Percentiles rank a stretch among this genome's conserved stretches.
These are phyloP conservation scores for Rhizopogon vesiculosus DNA, from an alignment of 768 basidiomycete species.

Conservation along the genomic window DNA sequence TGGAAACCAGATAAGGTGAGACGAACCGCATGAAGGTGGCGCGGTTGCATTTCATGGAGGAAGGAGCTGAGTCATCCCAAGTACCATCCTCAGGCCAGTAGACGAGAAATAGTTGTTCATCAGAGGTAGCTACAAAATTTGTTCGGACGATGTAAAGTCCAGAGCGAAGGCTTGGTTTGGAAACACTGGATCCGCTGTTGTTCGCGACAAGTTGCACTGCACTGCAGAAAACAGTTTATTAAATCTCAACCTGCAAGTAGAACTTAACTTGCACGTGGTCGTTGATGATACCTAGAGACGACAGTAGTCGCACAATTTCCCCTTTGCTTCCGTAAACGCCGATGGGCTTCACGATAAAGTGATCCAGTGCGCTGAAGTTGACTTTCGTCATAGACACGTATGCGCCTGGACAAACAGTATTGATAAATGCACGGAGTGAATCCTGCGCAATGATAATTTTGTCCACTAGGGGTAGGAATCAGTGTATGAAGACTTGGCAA, in stretches of 20 bases:
- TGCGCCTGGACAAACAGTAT: conserved; percentile 44
- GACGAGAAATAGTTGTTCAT: conserved; percentile 38
- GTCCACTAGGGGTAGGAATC: conserved; percentile 38
- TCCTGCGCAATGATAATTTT: conserved; percentile 58
- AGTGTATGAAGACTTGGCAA: background rate
- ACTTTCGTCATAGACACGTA: conserved; percentile 52
- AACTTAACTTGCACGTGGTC: conserved; percentile 32
- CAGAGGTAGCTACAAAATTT: background rate
- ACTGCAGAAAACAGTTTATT: background rate
- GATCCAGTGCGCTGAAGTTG: conserved; percentile 50
- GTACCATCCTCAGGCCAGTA: conserved; percentile 62
- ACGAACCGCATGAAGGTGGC: conserved; percentile 58
- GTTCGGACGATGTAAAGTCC: conserved; percentile 41
- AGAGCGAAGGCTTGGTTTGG: conserved; percentile 33
- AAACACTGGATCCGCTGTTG: background rate
- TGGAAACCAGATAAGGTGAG: background rate
- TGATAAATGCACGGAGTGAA: conserved; percentile 44
- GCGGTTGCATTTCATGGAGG: conserved; percentile 46
- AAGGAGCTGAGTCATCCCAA: conserved; percentile 46
- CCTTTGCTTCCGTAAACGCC: conserved; percentile 55
- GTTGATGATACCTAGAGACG: conserved; percentile 31
- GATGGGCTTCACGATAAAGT: conserved; percentile 39
- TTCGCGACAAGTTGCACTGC: conserved; percentile 5
- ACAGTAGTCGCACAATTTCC: conserved; percentile 44
- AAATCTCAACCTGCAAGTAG: background rate